Percentiles rank a stretch among this genome's conserved stretches.
These are phyloP conservation scores for Gnomoniopsis smithogilvyi DNA, from an alignment of 2,329 filamentous ascomycete species.

Conservation along the genomic window DNA sequence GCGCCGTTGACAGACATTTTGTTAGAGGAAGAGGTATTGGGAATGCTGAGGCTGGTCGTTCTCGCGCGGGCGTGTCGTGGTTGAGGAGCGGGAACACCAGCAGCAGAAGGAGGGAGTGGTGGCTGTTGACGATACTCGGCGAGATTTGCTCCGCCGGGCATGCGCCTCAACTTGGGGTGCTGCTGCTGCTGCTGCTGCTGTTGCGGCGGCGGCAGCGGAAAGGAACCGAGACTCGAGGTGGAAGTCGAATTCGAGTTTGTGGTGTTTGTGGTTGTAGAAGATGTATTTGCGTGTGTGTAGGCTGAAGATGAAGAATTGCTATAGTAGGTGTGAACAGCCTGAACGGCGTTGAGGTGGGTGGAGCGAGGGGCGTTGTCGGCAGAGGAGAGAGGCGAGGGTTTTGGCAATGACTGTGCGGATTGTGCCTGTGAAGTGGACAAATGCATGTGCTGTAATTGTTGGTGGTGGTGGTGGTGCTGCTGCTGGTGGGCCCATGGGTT, in stretches of 20 bases:
- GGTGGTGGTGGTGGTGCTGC: not conserved
- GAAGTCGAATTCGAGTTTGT: slow-evolving; percentile 1
- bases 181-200: slow-evolving; percentile 7
- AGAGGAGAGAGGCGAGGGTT: slow-evolving; percentile 17
- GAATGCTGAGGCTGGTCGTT: slow-evolving; percentile 55
- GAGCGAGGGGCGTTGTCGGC: slow-evolving; percentile 16
- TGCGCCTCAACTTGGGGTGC: slow-evolving; percentile 16
- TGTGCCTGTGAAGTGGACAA: not conserved
- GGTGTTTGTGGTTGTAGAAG: not conserved
- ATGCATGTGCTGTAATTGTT: not conserved
- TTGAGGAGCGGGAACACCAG: not conserved
- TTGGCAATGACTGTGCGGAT: not conserved
- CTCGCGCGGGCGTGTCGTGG: slow-evolving; percentile 42
- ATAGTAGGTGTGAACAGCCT: slow-evolving; percentile 15
- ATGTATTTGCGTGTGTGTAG: slow-evolving; percentile 10
- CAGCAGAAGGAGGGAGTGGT: not conserved
- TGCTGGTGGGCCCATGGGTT: not conserved
- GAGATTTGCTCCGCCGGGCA: slow-evolving; percentile 31
- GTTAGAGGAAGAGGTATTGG: slow-evolving; percentile 16
- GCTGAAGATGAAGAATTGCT: slow-evolving; percentile 5
- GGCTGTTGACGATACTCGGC: slow-evolving; percentile 42
- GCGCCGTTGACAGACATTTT: not conserved
- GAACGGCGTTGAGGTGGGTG: slow-evolving; percentile 18
- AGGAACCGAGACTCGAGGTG: slow-evolving; percentile 3
- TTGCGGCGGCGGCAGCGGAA: not conserved